Evolutionary conservation across 148 eudicot species (phyloP).

Genomic region (Polygonum maritimum): DNA sequence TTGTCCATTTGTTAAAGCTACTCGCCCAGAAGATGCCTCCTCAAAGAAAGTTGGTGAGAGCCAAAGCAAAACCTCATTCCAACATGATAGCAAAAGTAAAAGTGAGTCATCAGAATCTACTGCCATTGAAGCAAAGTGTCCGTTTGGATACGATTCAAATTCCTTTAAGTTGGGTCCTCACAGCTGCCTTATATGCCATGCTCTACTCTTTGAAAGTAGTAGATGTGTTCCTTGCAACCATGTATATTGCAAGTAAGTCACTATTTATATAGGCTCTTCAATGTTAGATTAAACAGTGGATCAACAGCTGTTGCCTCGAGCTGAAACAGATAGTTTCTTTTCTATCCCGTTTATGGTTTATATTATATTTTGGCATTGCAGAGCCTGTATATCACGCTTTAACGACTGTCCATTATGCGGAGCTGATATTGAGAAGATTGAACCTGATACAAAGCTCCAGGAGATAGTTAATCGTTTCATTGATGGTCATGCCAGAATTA

Average conservation of each 20-base stretch:
- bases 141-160: constrained; percentile 88
- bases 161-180: constrained; percentile 89
- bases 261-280: background rate
- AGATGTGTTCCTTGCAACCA: constrained; percentile 90
- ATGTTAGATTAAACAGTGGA: background rate
- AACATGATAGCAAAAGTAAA: constrained; percentile 40
- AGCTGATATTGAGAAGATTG: constrained; percentile 86
- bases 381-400: constrained; percentile 83
- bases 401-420: constrained; percentile 96
- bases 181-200: constrained; percentile 88
- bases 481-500: constrained; percentile 96
- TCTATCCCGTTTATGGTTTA: constrained; percentile 7
- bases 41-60: constrained; percentile 45
- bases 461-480: constrained; percentile 85
- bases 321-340: constrained; percentile 3
- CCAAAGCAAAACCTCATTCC: constrained; percentile 51
- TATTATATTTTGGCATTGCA: constrained; percentile 14
- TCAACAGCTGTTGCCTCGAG: background rate
- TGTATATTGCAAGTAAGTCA: constrained; percentile 82
- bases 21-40: constrained; percentile 79
- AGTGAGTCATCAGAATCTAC: constrained; percentile 41
- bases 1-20: constrained; percentile 83
- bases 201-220: constrained; percentile 83
- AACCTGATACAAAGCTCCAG: constrained; percentile 72
- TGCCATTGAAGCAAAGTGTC: constrained; percentile 60